phyloP scores from a whole-genome alignment of 805 yeast genomes.

The Schwanniomyces vanrijiae region DNA sequence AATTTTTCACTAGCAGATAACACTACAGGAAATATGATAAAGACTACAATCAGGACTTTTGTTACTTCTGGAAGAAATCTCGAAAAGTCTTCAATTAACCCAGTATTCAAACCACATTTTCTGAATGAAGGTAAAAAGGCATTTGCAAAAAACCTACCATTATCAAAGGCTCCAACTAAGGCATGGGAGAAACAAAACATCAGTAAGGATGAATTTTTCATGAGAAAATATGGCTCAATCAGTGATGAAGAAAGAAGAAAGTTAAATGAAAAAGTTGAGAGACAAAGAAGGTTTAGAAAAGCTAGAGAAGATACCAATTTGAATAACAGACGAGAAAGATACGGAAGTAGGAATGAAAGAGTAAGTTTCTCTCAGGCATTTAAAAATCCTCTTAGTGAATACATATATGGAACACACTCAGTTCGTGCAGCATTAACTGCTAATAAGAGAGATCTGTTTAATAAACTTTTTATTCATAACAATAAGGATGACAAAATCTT shows the following conservation, averaged over 20 bases:
- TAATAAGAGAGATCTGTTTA: slow-evolving; percentile 52
- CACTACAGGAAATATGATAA: background rate
- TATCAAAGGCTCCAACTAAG: slow-evolving; percentile 15
- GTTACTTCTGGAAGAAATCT: slow-evolving; percentile 1
- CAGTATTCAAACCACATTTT: slow-evolving; percentile 8
- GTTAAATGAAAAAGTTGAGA: slow-evolving; percentile 30
- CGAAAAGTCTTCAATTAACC: slow-evolving; percentile 5
- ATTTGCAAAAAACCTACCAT: slow-evolving; percentile 28
- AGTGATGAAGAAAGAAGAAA: slow-evolving; percentile 22
- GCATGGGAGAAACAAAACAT: slow-evolving; percentile 39
- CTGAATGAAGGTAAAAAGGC: slow-evolving; percentile 8
- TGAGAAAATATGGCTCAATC: slow-evolving; percentile 33
- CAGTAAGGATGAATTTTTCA: slow-evolving; percentile 39
- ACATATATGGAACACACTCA: slow-evolving; percentile 73
- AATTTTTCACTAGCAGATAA: background rate
- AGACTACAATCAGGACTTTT: slow-evolving; percentile 6
- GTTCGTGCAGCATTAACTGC: slow-evolving; percentile 69
- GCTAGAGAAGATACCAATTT: slow-evolving; percentile 20
- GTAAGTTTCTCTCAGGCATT: slow-evolving; percentile 5
- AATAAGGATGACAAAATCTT: slow-evolving; percentile 42
- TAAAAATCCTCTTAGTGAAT: slow-evolving; percentile 57
- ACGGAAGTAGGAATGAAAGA: slow-evolving; percentile 1
- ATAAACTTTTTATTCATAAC: slow-evolving; percentile 50
- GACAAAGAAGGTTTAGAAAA: slow-evolving; percentile 28
- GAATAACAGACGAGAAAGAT: slow-evolving; percentile 6